These are phyloP conservation scores for Colletotrichum sp. DNA, from an alignment of 2,329 filamentous ascomycete species.

Conservation along the genomic window DNA sequence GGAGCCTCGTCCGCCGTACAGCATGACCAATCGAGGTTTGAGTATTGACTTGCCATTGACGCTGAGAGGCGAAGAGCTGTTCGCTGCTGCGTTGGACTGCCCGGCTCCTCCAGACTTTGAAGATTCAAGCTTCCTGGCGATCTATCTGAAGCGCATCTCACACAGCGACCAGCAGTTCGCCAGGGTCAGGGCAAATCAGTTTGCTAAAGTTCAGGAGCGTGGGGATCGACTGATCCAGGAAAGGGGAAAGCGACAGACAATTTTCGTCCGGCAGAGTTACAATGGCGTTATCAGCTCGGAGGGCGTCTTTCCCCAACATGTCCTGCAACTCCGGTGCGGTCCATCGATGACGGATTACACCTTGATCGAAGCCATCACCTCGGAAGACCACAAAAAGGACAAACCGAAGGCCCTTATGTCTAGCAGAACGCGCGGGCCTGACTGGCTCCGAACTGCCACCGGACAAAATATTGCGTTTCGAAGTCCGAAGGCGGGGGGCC, in stretches of 20 bases:
- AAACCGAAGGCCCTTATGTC: not conserved
- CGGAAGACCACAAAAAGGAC: not conserved
- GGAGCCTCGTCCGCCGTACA: not conserved
- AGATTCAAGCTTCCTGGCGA: not conserved
- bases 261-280: not conserved
- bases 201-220: not conserved
- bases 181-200: not conserved
- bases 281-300: not conserved
- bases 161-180: not conserved
- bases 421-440: not conserved
- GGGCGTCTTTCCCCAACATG: not conserved
- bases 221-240: accelerated
- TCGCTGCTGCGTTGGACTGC: not conserved
- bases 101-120: not conserved
- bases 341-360: not conserved
- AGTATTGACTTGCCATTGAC: not conserved
- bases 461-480: not conserved
- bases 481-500: not conserved
- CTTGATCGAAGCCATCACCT: not conserved
- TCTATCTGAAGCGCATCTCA: not conserved
- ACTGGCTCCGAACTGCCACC: not conserved
- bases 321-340: not conserved
- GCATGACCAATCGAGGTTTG: not conserved
- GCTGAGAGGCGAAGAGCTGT: not conserved
- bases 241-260: not conserved